Percentiles rank a stretch among this genome's conserved stretches.
phyloP scores from a whole-genome alignment of 345 rosid genomes.

The Gynandropsis gynandra region DNA sequence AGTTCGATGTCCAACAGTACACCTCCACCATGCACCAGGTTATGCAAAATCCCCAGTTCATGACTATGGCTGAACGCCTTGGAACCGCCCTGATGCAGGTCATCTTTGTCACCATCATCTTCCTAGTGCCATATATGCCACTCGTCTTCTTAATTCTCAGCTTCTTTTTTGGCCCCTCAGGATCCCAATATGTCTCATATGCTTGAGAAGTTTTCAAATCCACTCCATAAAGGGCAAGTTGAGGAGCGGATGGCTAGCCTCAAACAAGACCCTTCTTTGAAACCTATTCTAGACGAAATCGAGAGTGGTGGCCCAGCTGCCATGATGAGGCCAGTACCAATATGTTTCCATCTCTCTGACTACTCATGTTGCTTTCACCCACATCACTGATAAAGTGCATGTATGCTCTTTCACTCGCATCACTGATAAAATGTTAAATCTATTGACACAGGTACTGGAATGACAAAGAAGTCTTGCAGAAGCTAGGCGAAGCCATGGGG shows the following conservation, averaged over 20 bases:
- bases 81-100: slow-evolving; percentile 92
- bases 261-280: slow-evolving; percentile 80
- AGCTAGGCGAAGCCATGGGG: slow-evolving; percentile 98
- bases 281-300: slow-evolving; percentile 77
- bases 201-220: slow-evolving; percentile 77
- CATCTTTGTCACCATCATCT: neutral
- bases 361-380: no score
- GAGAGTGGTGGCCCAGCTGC: slow-evolving; percentile 85
- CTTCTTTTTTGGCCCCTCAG: slow-evolving; percentile 30
- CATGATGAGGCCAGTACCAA: slow-evolving; percentile 89
- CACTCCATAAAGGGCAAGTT: slow-evolving; percentile 60
- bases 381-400: no score
- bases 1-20: slow-evolving; percentile 73
- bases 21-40: slow-evolving; percentile 80
- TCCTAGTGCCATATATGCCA: neutral
- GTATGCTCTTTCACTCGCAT: no score
- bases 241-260: slow-evolving; percentile 76
- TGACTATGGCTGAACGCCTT: slow-evolving; percentile 94
- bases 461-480: slow-evolving; percentile 76
- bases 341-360: no score
- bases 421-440: no score
- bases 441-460: slow-evolving; percentile 99
- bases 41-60: slow-evolving; percentile 85
- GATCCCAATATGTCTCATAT: slow-evolving; percentile 89
- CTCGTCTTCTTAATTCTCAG: neutral